These are phyloP conservation scores for Jatropha curcas DNA, from an alignment of 345 rosid genomes.

Conservation along the genomic window DNA sequence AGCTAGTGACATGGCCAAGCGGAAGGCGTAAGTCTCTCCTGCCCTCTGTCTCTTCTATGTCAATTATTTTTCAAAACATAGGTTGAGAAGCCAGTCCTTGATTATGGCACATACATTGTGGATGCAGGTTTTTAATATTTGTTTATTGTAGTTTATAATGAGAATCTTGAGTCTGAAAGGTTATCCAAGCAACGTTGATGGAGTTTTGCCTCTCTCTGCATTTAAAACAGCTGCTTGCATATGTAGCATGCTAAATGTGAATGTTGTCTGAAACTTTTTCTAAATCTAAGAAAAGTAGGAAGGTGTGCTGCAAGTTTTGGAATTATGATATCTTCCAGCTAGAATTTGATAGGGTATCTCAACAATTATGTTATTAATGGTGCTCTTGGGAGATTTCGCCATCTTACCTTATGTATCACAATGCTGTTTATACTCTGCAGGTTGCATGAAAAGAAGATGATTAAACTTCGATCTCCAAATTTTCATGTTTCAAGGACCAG, in stretches of 20 bases:
- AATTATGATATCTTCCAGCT: neutral
- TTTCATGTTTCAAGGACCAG: constrained; percentile 86
- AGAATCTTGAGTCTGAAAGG: neutral
- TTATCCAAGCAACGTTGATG: neutral
- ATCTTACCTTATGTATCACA: neutral
- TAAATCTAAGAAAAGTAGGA: neutral
- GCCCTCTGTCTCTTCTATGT: too few species aligned
- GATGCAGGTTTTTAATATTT: neutral
- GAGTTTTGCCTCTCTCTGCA: neutral
- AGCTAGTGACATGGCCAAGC: constrained; percentile 68
- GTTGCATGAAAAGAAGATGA: constrained; percentile 77
- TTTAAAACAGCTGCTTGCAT: neutral
- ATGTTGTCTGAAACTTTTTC: neutral
- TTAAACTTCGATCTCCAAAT: constrained; percentile 88
- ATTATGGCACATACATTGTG: neutral
- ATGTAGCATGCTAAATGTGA: neutral
- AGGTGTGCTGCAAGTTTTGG: neutral
- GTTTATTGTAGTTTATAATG: neutral
- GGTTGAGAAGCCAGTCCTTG: neutral
- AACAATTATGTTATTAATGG: neutral
- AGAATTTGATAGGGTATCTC: neutral
- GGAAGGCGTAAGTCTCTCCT: constrained; percentile 47
- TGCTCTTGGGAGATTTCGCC: constrained; percentile 8
- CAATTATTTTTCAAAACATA: constrained; percentile 7
- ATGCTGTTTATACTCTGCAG: constrained; percentile 42